Evolutionary conservation across 2,329 filamentous ascomycete genomes (phyloP), one percentile per base, ranked within the genome.

Genomic region (Ceratocystis albifundus): DNA sequence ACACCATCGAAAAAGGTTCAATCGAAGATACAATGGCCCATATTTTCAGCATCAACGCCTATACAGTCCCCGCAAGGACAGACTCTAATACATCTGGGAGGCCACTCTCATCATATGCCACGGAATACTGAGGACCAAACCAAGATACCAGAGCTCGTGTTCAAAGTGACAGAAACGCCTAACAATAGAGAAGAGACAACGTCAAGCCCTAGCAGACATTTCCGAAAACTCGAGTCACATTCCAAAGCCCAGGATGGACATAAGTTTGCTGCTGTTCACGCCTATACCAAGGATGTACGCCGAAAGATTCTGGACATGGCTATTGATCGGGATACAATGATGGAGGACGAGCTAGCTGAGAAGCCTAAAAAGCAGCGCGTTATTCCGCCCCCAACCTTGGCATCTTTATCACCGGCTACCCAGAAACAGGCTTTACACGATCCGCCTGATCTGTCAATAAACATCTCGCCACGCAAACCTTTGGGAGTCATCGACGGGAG

Each of bases 331-430:
- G 62, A 64, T 22, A 45, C 62, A 2, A 36, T 55, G 46, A 46
- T 32, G 20, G 28, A 45, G n/a, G 50, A 65, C 12, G 57, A 65
- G 22, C 36, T 62, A 25, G 22, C 46, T 17, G 62, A 67, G 44
- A 30, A 46, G 57, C 63, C 63, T 2, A 41, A 46, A 6, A 67
- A 65, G 41, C 66, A 63, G 10, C 62, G 46, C 25, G 30, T 64
- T 20, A 32, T 64, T 7, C 36, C 53, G 10, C 28, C 53, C 20
- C 53, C 53, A 32, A 32, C 25, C 20, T n/a, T 59, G 25, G 25
- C 53, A 12, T 59, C 17, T 2, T 10, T 32, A 7, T 30, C 25
- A n/a, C 7, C 53, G 3, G 17, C 25, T 59, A n/a, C 53, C 2
- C 8, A 17, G 15, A 25, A 59, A 8, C n/a, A 59, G 32, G 17